Conservation (phyloP, 2,329 filamentous ascomycete species). For the Colletotrichum endophyticum region DNA sequence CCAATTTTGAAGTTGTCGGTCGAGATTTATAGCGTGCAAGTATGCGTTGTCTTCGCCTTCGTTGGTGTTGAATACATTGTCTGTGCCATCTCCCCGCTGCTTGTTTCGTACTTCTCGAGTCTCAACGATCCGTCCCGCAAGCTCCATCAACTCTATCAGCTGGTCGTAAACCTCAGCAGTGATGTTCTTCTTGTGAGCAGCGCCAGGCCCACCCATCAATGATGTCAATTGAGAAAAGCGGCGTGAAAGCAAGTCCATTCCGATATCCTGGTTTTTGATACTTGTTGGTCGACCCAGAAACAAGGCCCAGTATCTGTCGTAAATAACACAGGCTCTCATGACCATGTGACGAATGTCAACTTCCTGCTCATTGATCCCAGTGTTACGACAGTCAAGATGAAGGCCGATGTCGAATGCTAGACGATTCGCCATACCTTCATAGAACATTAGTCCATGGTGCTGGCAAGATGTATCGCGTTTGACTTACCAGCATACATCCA, state of each 20-base stretch:
- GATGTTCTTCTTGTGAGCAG: constrained; percentile 26
- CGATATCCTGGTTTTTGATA: constrained; percentile 58
- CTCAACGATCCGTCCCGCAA: constrained; percentile 57
- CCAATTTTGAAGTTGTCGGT: constrained; percentile 60
- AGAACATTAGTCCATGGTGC: constrained; percentile 12
- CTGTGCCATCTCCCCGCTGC: constrained; percentile 28
- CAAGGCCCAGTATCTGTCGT: constrained; percentile 61
- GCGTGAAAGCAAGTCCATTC: constrained; percentile 50
- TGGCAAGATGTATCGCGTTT: constrained; percentile 23
- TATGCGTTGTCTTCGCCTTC: constrained; percentile 51
- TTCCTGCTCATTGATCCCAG: constrained; percentile 50
- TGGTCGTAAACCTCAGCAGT: constrained; percentile 51
- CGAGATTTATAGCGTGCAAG: constrained; percentile 53
- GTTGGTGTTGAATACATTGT: constrained; percentile 31
- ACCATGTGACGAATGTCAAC: constrained; percentile 54
- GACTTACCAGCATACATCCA: constrained; percentile 58
- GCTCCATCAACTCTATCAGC: constrained; percentile 60
- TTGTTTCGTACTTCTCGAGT: constrained; percentile 39
- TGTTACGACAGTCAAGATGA: constrained; percentile 48
- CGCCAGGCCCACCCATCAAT: constrained; percentile 33
- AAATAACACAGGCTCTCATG: constrained; percentile 56
- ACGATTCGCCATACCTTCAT: constrained; percentile 45
- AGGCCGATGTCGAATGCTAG: constrained; percentile 54
- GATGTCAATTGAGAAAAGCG: constrained; percentile 48
- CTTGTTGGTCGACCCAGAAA: constrained; percentile 57